These are phyloP conservation scores for Boletus subcaerulescens DNA, from an alignment of 768 basidiomycete genomes.

Conservation along the genomic window DNA sequence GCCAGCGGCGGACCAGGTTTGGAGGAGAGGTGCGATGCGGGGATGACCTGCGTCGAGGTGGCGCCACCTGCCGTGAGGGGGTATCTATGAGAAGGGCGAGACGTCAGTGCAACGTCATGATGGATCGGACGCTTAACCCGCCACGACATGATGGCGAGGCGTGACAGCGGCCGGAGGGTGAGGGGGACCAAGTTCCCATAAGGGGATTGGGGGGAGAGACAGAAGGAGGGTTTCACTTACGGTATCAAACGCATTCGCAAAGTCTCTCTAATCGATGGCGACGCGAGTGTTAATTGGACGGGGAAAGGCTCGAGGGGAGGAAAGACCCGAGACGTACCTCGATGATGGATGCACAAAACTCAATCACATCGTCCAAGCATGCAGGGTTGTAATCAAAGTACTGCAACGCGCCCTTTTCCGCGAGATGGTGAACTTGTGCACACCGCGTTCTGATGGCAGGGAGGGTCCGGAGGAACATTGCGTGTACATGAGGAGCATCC, in stretches of 20 bases:
- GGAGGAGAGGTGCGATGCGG: constrained; percentile 61
- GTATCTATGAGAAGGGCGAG: constrained; percentile 49
- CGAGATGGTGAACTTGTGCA: constrained; percentile 71
- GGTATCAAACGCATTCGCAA: constrained; percentile 60
- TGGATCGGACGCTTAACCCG: background rate
- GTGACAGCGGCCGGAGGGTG: constrained; percentile 7
- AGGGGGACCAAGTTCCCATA: background rate
- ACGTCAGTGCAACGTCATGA: constrained; percentile 3
- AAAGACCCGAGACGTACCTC: constrained; percentile 45
- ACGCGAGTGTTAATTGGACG: background rate
- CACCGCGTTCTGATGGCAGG: constrained; percentile 91
- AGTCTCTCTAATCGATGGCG: constrained; percentile 63
- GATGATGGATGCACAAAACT: constrained; percentile 76
- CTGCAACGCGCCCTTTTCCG: constrained; percentile 67
- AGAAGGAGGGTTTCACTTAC: constrained; percentile 39
- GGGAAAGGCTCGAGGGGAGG: background rate
- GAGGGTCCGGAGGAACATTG: constrained; percentile 76
- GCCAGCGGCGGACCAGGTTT: constrained; percentile 47
- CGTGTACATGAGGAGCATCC: constrained; percentile 25
- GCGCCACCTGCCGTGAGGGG: constrained; percentile 87
- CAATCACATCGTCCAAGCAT: constrained; percentile 64
- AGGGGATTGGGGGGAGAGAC: background rate
- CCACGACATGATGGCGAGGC: background rate
- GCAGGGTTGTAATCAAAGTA: constrained; percentile 86
- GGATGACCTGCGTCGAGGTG: constrained; percentile 72